A percentile compares a stretch with the other conserved stretches of the same genome.
Evolutionary conservation across 129 eudicot species (phyloP).

Genomic region (Centrapalus pauciflorus): DNA sequence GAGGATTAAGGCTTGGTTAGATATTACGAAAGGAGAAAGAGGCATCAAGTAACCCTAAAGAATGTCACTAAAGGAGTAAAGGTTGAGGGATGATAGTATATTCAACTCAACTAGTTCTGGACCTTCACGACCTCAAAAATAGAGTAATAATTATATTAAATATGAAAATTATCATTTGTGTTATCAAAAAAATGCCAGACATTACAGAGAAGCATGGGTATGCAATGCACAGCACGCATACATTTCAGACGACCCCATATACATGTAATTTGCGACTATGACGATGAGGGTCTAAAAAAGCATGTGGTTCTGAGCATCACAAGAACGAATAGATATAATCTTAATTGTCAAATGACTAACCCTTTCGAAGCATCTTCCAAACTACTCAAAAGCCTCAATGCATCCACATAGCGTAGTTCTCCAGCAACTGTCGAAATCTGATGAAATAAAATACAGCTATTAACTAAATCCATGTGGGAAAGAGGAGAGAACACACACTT

Average conservation of each 20-base stretch:
- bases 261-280: not conserved
- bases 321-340: not conserved
- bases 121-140: too few species aligned
- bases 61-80: too few species aligned
- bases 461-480: not conserved
- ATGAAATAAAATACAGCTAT: not conserved
- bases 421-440: conserved; percentile 85
- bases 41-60: too few species aligned
- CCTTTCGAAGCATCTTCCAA: conserved; percentile 87
- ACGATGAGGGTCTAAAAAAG: not conserved
- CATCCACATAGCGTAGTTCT: conserved; percentile 74
- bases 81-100: too few species aligned
- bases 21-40: too few species aligned
- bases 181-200: too few species aligned
- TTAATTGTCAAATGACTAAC: conserved; percentile 36
- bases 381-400: conserved; percentile 68
- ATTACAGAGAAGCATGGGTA: too few species aligned
- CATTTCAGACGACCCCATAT: not conserved
- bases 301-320: not conserved
- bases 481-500: not conserved
- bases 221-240: too few species aligned
- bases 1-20: too few species aligned
- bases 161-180: too few species aligned
- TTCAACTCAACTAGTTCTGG: too few species aligned
- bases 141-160: too few species aligned